A percentile compares a stretch with the other conserved stretches of the same genome.
Evolutionary conservation across 805 yeast species (phyloP).

Genomic region (Myxozyma monticola): DNA sequence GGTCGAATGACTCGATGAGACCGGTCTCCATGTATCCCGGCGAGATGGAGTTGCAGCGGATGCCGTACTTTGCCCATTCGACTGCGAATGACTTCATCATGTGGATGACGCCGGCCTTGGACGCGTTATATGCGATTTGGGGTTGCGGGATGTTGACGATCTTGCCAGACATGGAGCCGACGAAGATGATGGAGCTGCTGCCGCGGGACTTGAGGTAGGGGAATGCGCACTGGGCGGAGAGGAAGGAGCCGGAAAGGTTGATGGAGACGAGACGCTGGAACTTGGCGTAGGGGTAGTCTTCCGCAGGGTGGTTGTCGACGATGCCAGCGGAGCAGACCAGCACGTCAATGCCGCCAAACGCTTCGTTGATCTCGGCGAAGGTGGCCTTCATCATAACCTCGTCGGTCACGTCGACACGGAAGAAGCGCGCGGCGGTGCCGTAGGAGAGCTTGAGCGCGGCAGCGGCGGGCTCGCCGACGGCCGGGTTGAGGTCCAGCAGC

Average conservation of each 20-base stretch:
- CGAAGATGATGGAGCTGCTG: conserved; percentile 60
- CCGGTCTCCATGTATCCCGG: conserved; percentile 73
- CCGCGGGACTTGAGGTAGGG: conserved; percentile 60
- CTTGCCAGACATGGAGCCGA: conserved; percentile 71
- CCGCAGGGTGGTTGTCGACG: conserved; percentile 67
- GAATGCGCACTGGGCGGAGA: conserved; percentile 64
- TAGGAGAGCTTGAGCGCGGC: conserved; percentile 50
- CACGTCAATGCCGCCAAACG: conserved; percentile 56
- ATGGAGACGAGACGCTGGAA: conserved; percentile 66
- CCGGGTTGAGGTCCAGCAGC: conserved; percentile 55
- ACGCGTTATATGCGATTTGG: conserved; percentile 66
- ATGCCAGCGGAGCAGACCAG: conserved; percentile 67
- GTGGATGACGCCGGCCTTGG: conserved; percentile 70
- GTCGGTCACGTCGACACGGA: conserved; percentile 63
- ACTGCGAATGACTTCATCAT: conserved; percentile 64
- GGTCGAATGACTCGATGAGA: conserved; percentile 46
- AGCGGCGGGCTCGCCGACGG: conserved; percentile 63
- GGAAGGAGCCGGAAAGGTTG: conserved; percentile 64
- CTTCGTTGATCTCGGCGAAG: conserved; percentile 52
- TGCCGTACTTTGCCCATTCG: conserved; percentile 69
- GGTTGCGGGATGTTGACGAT: conserved; percentile 74
- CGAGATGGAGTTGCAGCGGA: conserved; percentile 63
- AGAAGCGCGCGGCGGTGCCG: conserved; percentile 60
- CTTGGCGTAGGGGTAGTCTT: conserved; percentile 63
- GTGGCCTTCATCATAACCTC: conserved; percentile 37